phyloP scores from a whole-genome alignment of 805 yeast genomes.

The Candida schatavii region DNA sequence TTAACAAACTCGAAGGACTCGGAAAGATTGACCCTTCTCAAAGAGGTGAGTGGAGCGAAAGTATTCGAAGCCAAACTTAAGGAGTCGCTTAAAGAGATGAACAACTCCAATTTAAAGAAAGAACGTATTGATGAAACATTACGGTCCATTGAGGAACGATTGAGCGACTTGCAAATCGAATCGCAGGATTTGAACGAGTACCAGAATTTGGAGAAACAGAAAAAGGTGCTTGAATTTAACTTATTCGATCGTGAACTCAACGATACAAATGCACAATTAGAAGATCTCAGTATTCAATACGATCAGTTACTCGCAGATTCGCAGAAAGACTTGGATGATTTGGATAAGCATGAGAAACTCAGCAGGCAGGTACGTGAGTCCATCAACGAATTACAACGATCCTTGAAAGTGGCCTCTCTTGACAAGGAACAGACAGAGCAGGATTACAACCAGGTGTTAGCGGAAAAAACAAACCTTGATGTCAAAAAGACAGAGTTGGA shows the following conservation, averaged over 20 bases:
- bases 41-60: constrained; percentile 93
- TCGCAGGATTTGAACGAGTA: constrained; percentile 68
- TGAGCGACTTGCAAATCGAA: constrained; percentile 78
- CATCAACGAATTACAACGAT: constrained; percentile 46
- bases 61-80: constrained; percentile 79
- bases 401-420: constrained; percentile 49
- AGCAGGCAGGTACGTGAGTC: constrained; percentile 45
- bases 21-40: constrained; percentile 73
- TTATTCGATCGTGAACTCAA: constrained; percentile 73
- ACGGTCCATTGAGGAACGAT: constrained; percentile 63
- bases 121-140: constrained; percentile 74
- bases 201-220: constrained; percentile 63
- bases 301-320: constrained; percentile 50
- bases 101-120: constrained; percentile 63
- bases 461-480: constrained; percentile 41
- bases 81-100: constrained; percentile 80
- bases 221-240: constrained; percentile 71
- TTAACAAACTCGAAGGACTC: constrained; percentile 85
- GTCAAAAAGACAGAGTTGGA: constrained; percentile 47
- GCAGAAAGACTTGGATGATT: constrained; percentile 49
- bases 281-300: constrained; percentile 57
- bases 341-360: constrained; percentile 58
- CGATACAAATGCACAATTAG: constrained; percentile 59
- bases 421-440: constrained; percentile 55
- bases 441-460: constrained; percentile 49